Evolutionary conservation across 129 eudicot species (phyloP), one percentile per base, ranked within the genome.

Genomic region (Escallonia rubra): DNA sequence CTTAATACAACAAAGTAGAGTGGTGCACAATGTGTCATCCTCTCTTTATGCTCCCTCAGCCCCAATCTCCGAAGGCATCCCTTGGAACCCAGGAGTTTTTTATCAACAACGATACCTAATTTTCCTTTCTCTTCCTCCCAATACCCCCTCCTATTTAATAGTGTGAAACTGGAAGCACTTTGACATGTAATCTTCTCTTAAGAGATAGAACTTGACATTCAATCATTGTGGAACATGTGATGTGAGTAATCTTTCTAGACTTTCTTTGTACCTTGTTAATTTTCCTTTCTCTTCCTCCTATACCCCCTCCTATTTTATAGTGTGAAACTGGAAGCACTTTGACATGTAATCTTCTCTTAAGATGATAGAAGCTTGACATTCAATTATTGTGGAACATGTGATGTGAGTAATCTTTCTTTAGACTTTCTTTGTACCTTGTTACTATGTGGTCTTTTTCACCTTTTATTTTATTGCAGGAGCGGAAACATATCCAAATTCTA

Each of bases 401-500:
- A 7, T 54, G 14, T 54, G 14, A 11, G 3, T 54, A 54, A 11
- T 11, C 14, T 54, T 54, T 12, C 6, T 12, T 23, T 23, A 23
- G 34, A 23, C 34, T 23, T 54, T 54, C 14, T 52, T 34, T 54
- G 13, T 8, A 11, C 10, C 59, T 54, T 54, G 59, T 6, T 6
- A 54, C 3, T 54, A 12, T 54, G 34, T 12, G 23, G 6, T 34
- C 5, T 14, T 12, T 12, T 12, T 54, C 34, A 54, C 14, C 14
- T 14, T 12, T 5, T 54, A 6, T 11, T 34, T 54, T 54, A 13
- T 11, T 14, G 23, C 41, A 69, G 74, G 74, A 50, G 12, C 74
- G 7, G 41, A 58, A 40, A 43, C 55, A 3, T 69, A 69, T 69
- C 74, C 66, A 45, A 69, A 69, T 43, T 42, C 11, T 8, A 54